Evolutionary conservation across 192 early-diverging fungal species (phyloP).

Genomic region (Linnemannia hyalina): DNA sequence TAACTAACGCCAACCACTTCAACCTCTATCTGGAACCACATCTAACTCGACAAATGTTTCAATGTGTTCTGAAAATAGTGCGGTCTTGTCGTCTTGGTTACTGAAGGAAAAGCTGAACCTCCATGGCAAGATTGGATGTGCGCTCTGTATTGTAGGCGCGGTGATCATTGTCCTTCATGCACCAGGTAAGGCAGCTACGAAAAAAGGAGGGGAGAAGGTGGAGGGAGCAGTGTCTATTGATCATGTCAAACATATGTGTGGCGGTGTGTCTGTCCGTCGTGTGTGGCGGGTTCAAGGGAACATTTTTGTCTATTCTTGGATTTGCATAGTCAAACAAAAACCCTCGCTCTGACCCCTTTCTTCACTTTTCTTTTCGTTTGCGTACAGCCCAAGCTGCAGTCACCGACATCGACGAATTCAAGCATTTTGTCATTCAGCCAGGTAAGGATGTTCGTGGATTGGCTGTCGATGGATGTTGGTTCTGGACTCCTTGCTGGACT

Average conservation of each 20-base stretch:
- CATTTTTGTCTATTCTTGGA: background rate
- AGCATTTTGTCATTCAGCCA: slow-evolving; percentile 69
- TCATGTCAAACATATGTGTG: background rate
- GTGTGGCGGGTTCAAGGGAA: background rate
- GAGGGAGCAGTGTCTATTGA: slow-evolving; percentile 1
- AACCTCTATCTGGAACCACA: background rate
- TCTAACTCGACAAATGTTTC: background rate
- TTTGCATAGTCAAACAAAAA: background rate
- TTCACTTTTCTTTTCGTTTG: background rate
- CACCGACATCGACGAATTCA: slow-evolving; percentile 83
- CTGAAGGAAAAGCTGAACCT: slow-evolving; percentile 75
- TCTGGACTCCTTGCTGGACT: background rate
- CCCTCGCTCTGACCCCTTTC: background rate
- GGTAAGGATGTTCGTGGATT: slow-evolving; percentile 44
- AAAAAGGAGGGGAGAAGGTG: background rate
- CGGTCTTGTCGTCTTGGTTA: slow-evolving; percentile 71
- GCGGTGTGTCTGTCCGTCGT: background rate
- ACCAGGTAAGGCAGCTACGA: slow-evolving; percentile 53
- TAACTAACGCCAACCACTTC: background rate
- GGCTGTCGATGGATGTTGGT: background rate
- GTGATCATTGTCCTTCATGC: slow-evolving; percentile 65
- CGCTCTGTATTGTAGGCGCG: slow-evolving; percentile 74
- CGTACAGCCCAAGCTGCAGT: slow-evolving; percentile 70
- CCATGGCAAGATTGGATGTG: slow-evolving; percentile 75
- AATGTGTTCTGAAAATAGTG: slow-evolving; percentile 40